Evolutionary conservation across 352 stramenopile genomes (phyloP), one percentile per base, ranked within the genome.

Genomic region (Phytophthora vignae): DNA sequence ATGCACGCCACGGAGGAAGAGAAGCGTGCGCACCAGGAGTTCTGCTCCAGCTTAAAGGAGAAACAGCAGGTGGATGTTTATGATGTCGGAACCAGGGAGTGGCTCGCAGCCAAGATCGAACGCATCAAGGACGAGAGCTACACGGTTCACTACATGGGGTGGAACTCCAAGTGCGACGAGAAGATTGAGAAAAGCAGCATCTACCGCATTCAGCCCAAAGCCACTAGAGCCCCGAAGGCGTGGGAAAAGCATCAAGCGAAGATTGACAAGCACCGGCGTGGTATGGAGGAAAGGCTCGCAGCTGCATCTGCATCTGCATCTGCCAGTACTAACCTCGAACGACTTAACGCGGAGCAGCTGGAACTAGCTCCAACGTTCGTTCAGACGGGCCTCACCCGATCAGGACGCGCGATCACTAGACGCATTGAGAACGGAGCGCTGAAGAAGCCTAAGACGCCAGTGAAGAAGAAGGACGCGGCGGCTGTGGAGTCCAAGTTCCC

Each of bases 101-200:
- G 87, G 87, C 67, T 93, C 54, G 68, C 87, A 3, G 85, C 85
- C 29, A 90, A 87, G 63, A 78, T 93, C 44, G 77, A 87, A 15
- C 42, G 36, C 4, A 46, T 81, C 11, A 52, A 77, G 53, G 78
- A 78, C 2, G 61, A 66, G 2, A 62, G 60, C 12, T 82, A 75
- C 56, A 78, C 42, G 33, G 75, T 94, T 60, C 85, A 92, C 54
- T 94, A 83, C 63, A 82, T 94, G 73, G 84, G 81, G 31, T 92
- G 84, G 85, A 90, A 81, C 60, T 83, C 83, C 15, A 80, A 77
- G 33, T 77, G 70, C 19, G 77, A 93, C 61, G 87, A 92, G 42
- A 63, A 79, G 25, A 84, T 93, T 53, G 54, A 56, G 8, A 71
- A 69, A 27, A 17, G 44, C 21, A 76, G 48, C 29, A 64, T 58